These are phyloP conservation scores for Trichoderma lentiforme DNA, from an alignment of 2,329 filamentous ascomycete genomes.

Conservation along the genomic window DNA sequence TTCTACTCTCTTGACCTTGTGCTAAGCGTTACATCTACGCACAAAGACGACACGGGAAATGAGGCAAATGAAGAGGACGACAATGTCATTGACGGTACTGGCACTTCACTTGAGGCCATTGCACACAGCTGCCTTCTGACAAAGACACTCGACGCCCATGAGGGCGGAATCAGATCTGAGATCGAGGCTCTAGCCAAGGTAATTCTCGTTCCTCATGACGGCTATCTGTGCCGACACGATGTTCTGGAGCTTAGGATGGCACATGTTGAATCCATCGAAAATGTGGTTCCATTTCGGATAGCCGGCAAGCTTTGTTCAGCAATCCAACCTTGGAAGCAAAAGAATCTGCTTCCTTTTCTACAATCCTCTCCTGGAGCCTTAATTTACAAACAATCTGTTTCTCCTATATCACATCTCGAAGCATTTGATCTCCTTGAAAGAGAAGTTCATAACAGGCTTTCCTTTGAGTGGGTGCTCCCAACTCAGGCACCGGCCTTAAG, in stretches of 20 bases:
- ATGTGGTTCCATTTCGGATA: not conserved
- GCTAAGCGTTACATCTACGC: not conserved
- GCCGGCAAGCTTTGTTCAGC: not conserved
- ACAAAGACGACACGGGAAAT: not conserved
- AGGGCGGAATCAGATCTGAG: not conserved
- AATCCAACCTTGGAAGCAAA: not conserved
- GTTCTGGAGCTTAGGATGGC: not conserved
- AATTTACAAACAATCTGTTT: not conserved
- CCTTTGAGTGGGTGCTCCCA: slow-evolving; percentile 4
- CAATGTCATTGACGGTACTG: not conserved
- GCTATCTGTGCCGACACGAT: not conserved
- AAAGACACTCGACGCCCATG: not conserved
- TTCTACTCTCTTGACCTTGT: not conserved
- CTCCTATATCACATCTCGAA: not conserved
- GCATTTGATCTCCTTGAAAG: not conserved
- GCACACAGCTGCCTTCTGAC: not conserved
- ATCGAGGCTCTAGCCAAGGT: not conserved
- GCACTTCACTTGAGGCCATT: not conserved
- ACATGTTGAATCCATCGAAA: not conserved
- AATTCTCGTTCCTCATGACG: not conserved
- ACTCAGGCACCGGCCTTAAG: not conserved
- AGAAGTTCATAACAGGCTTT: not conserved
- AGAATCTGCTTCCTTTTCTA: not conserved
- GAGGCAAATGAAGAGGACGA: not conserved
- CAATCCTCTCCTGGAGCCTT: not conserved